These are phyloP conservation scores for Aureobasidium sp. DNA, from an alignment of 2,329 filamentous ascomycete genomes.

Conservation along the genomic window DNA sequence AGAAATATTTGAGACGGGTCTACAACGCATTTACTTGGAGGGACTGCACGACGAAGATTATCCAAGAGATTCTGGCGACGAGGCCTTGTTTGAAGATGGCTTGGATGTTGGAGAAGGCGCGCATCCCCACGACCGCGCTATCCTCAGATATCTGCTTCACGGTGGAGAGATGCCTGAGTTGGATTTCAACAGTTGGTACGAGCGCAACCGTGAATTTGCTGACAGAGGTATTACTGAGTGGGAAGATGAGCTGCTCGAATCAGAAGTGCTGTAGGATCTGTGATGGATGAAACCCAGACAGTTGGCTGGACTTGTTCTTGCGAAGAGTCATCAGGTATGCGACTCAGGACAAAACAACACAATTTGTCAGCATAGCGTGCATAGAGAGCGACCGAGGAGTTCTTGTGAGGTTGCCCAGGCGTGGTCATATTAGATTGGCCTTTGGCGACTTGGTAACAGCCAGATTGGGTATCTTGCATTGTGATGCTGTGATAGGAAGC, in stretches of 20 bases:
- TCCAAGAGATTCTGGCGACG: slow-evolving; percentile 13
- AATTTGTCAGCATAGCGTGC: background rate
- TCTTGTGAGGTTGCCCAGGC: background rate
- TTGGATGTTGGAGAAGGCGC: slow-evolving; percentile 1
- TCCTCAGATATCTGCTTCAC: background rate
- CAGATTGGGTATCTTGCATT: background rate
- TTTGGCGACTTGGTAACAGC: background rate
- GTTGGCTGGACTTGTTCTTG: background rate
- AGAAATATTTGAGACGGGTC: slow-evolving; percentile 7
- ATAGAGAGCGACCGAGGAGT: background rate
- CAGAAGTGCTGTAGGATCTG: background rate
- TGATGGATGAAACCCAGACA: background rate
- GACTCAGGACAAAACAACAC: background rate
- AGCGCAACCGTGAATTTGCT: background rate
- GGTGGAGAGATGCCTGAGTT: slow-evolving; percentile 5
- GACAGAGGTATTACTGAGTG: background rate
- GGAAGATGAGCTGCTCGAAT: slow-evolving; percentile 3
- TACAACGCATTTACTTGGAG: slow-evolving; percentile 19
- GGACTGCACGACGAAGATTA: slow-evolving; percentile 15
- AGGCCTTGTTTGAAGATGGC: slow-evolving; percentile 4
- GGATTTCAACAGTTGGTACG: slow-evolving; percentile 3
- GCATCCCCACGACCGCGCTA: slow-evolving; percentile 3
- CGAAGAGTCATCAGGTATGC: background rate
- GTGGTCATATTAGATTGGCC: background rate
- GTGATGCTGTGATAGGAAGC: background rate